Evolutionary conservation across 345 rosid species (phyloP).

Genomic region (Raphanus sativus): DNA sequence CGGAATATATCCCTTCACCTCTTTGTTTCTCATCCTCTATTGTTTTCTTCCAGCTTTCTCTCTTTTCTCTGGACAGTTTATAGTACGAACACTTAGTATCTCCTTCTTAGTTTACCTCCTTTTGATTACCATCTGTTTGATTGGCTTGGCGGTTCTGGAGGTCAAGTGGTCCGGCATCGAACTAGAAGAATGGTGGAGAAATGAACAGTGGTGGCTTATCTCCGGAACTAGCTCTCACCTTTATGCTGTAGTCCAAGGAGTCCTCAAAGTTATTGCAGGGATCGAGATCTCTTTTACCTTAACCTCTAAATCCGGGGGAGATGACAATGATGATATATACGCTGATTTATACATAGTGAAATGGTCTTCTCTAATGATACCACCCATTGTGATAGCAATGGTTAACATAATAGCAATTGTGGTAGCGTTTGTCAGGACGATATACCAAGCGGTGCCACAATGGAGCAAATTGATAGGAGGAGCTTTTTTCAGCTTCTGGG

Average conservation of each 20-base stretch:
- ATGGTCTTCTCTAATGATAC: neutral
- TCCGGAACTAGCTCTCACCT: neutral
- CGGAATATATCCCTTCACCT: neutral
- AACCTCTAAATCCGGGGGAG: neutral
- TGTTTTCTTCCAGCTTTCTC: neutral
- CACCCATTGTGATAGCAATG: neutral
- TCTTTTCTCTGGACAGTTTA: conserved; percentile 1
- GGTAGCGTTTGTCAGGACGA: neutral
- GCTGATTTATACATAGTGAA: neutral
- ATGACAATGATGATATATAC: neutral
- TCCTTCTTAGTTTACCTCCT: neutral
- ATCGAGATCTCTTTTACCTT: neutral
- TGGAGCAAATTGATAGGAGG: neutral
- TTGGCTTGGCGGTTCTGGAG: neutral
- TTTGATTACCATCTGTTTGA: neutral
- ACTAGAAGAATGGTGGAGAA: neutral
- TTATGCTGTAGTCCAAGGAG: neutral
- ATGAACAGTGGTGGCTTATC: conserved; percentile 1
- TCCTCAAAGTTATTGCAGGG: neutral
- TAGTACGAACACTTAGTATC: neutral
- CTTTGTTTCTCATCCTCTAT: neutral
- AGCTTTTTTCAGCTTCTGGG: neutral
- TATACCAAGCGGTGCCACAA: neutral
- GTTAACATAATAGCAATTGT: neutral
- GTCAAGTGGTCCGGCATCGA: neutral